phyloP scores from a whole-genome alignment of 2,329 filamentous ascomycete genomes.

The Penicillium sp. region DNA sequence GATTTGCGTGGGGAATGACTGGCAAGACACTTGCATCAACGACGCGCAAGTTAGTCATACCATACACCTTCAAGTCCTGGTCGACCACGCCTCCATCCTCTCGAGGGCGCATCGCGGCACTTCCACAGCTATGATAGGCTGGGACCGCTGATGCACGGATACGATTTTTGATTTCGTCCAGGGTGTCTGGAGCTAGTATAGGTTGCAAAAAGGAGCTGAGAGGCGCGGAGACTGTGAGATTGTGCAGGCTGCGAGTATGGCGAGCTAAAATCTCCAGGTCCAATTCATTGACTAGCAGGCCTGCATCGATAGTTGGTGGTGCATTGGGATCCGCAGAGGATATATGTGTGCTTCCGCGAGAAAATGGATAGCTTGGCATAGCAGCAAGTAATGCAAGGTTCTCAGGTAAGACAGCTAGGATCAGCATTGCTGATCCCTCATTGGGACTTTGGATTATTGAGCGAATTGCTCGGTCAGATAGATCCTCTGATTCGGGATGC shows the following conservation, averaged over 20 bases:
- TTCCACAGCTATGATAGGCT: conserved; percentile 15
- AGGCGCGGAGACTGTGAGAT: neutral
- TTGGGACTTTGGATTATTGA: conserved; percentile 8
- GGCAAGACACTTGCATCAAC: conserved; percentile 37
- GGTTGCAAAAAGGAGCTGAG: conserved; percentile 8
- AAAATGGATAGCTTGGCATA: conserved; percentile 13
- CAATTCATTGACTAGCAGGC: conserved; percentile 3
- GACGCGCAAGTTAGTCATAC: conserved; percentile 30
- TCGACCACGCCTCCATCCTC: conserved; percentile 31
- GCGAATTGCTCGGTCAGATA: neutral
- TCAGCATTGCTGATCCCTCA: conserved; percentile 7
- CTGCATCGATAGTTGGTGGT: conserved; percentile 5
- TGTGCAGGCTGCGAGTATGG: conserved; percentile 7
- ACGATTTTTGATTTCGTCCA: conserved; percentile 10
- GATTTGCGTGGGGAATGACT: conserved; percentile 34
- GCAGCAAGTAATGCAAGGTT: conserved; percentile 5
- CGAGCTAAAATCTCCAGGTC: conserved; percentile 16
- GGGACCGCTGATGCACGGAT: conserved; percentile 5
- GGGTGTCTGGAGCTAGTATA: neutral
- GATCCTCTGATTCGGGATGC: neutral
- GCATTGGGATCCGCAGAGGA: conserved; percentile 1
- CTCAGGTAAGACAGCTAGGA: conserved; percentile 2
- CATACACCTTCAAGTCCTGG: conserved; percentile 27
- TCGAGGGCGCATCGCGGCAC: conserved; percentile 27
- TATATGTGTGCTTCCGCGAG: conserved; percentile 12